Percentiles rank a stretch among this genome's conserved stretches.
Conservation (phyloP, 2,329 filamentous ascomycete genomes). For the Aspergillus fumigatiaffinis region DNA sequence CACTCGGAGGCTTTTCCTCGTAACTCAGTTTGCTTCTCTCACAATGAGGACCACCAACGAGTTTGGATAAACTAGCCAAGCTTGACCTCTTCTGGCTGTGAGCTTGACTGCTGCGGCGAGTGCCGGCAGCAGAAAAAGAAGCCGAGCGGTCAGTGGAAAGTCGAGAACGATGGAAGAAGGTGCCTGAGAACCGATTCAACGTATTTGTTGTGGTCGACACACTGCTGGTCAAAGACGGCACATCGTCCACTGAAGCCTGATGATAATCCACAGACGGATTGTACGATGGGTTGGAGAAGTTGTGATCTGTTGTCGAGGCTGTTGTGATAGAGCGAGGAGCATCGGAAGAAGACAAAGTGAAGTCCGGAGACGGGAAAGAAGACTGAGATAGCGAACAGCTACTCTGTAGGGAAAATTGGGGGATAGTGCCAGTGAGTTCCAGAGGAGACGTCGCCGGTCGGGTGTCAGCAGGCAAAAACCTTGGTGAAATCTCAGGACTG, state of each 20-base stretch:
- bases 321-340: slow-evolving; percentile 40
- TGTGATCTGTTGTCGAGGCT: slow-evolving; percentile 40
- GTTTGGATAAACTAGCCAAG: slow-evolving; percentile 46
- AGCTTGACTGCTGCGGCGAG: slow-evolving; percentile 37
- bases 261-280: slow-evolving; percentile 37
- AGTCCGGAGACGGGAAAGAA: slow-evolving; percentile 44
- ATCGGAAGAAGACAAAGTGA: slow-evolving; percentile 40
- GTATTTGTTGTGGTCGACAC: slow-evolving; percentile 46
- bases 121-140: slow-evolving; percentile 41
- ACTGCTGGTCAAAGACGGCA: slow-evolving; percentile 48
- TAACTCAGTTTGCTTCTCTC: slow-evolving; percentile 45
- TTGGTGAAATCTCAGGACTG: slow-evolving; percentile 36
- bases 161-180: slow-evolving; percentile 38
- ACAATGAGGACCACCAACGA: slow-evolving; percentile 42
- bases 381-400: slow-evolving; percentile 37
- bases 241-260: slow-evolving; percentile 46
- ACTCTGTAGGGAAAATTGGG: slow-evolving; percentile 38
- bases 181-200: slow-evolving; percentile 41
- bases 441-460: slow-evolving; percentile 41
- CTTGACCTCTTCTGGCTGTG: slow-evolving; percentile 44
- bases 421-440: slow-evolving; percentile 36
- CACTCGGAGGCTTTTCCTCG: slow-evolving; percentile 41
- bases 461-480: slow-evolving; percentile 35
- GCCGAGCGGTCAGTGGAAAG: slow-evolving; percentile 42
- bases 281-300: slow-evolving; percentile 33